phyloP scores from a whole-genome alignment of 371 early-diverging fungal genomes.

The Hamiltosporidium magnivora region DNA sequence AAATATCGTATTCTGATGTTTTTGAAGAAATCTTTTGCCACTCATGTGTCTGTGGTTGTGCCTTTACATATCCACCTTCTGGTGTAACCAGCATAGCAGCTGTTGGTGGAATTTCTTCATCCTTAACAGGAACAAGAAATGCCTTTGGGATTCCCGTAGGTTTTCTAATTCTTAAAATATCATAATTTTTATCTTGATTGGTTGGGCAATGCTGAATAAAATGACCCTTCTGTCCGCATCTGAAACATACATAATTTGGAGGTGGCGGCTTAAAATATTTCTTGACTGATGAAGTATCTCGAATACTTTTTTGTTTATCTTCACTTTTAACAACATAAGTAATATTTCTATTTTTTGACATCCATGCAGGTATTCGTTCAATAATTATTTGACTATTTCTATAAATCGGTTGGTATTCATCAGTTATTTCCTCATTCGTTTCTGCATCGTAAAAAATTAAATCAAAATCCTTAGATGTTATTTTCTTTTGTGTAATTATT shows the following conservation, averaged over 20 bases:
- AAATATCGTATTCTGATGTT: constrained; percentile 5
- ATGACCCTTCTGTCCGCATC: constrained; percentile 57
- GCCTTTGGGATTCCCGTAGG: constrained; percentile 57
- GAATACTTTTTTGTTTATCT: constrained; percentile 5
- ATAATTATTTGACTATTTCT: constrained; percentile 50
- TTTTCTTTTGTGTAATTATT: constrained; percentile 45
- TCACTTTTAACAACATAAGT: constrained; percentile 14
- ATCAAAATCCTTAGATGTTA: constrained; percentile 54
- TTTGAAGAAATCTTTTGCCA: constrained; percentile 38
- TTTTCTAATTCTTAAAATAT: constrained; percentile 49
- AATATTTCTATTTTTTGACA: constrained; percentile 20
- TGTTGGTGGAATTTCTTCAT: constrained; percentile 8
- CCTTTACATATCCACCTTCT: constrained; percentile 47
- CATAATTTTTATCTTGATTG: constrained; percentile 53
- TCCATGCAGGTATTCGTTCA: constrained; percentile 53
- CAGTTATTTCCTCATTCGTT: constrained; percentile 43
- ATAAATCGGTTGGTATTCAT: constrained; percentile 48
- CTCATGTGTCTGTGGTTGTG: constrained; percentile 53
- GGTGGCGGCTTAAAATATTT: constrained; percentile 16
- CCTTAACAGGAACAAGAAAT: constrained; percentile 41
- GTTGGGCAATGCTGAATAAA: constrained; percentile 58
- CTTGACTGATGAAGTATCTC: constrained; percentile 8
- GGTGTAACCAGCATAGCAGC: constrained; percentile 44
- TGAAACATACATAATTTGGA: constrained; percentile 55
- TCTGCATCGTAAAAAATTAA: constrained; percentile 45